Evolutionary conservation across 768 basidiomycete genomes (phyloP).

Genomic region (Cystobasidium ongulense): DNA sequence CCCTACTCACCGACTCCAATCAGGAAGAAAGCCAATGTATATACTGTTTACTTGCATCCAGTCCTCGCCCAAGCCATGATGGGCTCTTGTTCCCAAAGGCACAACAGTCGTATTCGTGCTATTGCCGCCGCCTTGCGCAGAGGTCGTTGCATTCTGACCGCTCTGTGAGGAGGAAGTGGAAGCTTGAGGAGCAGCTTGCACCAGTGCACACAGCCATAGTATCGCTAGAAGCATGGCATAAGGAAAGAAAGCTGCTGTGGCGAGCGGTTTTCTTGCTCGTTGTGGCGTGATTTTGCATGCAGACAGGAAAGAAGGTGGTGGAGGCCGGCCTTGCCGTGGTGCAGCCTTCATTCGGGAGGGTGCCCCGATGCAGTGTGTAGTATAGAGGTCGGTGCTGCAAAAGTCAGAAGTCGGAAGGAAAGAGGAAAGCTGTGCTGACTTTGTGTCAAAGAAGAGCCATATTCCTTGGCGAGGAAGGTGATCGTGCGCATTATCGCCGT

Average conservation of each 20-base stretch:
- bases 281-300: background rate
- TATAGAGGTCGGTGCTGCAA: too few species aligned
- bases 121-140: background rate
- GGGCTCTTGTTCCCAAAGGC: conserved; percentile 21
- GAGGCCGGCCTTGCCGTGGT: background rate
- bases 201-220: background rate
- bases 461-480: too few species aligned
- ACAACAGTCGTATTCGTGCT: conserved; percentile 19
- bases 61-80: conserved; percentile 10
- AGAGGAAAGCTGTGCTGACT: too few species aligned
- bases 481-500: too few species aligned
- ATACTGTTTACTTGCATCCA: conserved; percentile 34
- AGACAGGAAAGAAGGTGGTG: too few species aligned
- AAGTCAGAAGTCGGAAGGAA: too few species aligned
- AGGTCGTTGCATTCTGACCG: background rate
- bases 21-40: conserved; percentile 32
- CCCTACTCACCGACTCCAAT: conserved; percentile 15
- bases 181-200: background rate
- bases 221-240: background rate
- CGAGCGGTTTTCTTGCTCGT: background rate
- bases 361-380: too few species aligned
- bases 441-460: too few species aligned
- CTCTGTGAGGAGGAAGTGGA: background rate
- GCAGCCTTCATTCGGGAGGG: background rate
- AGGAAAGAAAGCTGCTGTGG: background rate